These are phyloP conservation scores for Parastagonospora avenae DNA, from an alignment of 2,329 filamentous ascomycete genomes.

Conservation along the genomic window DNA sequence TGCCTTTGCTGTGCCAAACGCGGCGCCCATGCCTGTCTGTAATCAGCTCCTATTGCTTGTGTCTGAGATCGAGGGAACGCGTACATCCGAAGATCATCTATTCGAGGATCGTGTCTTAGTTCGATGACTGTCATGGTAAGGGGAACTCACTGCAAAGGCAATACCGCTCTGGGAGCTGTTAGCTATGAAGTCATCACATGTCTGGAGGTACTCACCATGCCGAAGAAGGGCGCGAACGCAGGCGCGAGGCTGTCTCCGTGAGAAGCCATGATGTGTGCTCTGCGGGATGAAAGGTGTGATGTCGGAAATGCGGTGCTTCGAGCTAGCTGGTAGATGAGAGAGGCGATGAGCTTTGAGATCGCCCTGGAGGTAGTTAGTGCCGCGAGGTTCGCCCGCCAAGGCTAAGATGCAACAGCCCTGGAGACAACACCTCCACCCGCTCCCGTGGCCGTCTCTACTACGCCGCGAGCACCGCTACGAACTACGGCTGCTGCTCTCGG, in stretches of 20 bases:
- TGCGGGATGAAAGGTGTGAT: constrained; percentile 2
- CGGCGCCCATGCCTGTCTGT: constrained; percentile 69
- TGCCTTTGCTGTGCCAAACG: constrained; percentile 86
- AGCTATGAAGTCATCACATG: constrained; percentile 39
- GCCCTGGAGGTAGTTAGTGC: background rate
- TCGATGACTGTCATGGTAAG: constrained; percentile 10
- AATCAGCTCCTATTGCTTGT: constrained; percentile 22
- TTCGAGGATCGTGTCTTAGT: constrained; percentile 26
- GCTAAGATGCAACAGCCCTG: no score
- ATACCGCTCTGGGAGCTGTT: constrained; percentile 69
- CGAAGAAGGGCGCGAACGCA: constrained; percentile 85
- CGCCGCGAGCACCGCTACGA: constrained; percentile 14
- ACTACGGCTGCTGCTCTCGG: constrained; percentile 9
- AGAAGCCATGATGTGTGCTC: constrained; percentile 23
- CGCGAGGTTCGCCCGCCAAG: no score
- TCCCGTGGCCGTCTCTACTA: constrained; percentile 9
- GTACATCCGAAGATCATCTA: constrained; percentile 82
- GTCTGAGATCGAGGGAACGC: constrained; percentile 33
- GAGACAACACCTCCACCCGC: background rate
- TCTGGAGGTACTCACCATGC: constrained; percentile 69
- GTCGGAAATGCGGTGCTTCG: constrained; percentile 1
- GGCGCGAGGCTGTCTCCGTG: constrained; percentile 56
- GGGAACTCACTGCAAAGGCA: constrained; percentile 63
- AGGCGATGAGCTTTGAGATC: background rate
- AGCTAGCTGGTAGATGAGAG: constrained; percentile 1